Percentiles rank a stretch among this genome's conserved stretches.
These are phyloP conservation scores for Nigrospora sphaerica DNA, from an alignment of 2,329 filamentous ascomycete species.

Conservation along the genomic window DNA sequence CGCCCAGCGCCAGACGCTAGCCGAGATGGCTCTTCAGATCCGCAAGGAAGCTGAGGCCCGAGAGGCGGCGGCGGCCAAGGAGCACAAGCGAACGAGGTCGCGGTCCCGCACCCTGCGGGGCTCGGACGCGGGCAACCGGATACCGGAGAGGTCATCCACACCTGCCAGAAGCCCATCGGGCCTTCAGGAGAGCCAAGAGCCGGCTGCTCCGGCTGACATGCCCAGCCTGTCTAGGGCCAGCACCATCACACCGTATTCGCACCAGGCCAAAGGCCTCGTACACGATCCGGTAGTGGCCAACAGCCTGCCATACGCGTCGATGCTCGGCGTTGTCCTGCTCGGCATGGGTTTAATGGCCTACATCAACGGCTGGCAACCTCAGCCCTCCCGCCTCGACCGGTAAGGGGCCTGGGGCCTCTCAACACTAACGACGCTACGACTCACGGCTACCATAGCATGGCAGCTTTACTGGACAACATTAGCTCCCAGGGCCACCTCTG, in stretches of 20 bases:
- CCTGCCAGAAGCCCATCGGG: slow-evolving; percentile 12
- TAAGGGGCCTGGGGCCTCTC: background rate
- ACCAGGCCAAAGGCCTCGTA: slow-evolving; percentile 29
- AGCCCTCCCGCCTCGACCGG: background rate
- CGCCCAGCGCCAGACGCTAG: slow-evolving; percentile 64
- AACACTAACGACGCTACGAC: background rate
- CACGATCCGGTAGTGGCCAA: slow-evolving; percentile 42
- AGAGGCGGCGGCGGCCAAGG: slow-evolving; percentile 31
- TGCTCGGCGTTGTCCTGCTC: slow-evolving; percentile 73
- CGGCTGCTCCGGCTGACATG: slow-evolving; percentile 21
- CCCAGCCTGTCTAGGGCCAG: slow-evolving; percentile 39
- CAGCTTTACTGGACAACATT: background rate
- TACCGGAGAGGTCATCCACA: slow-evolving; percentile 9
- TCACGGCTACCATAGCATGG: background rate
- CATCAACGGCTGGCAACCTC: slow-evolving; percentile 62
- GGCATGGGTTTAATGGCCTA: slow-evolving; percentile 83
- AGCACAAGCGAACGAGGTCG: slow-evolving; percentile 31
- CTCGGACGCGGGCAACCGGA: slow-evolving; percentile 9
- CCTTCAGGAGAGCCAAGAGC: slow-evolving; percentile 23
- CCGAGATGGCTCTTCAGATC: slow-evolving; percentile 82
- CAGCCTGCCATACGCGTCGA: slow-evolving; percentile 69
- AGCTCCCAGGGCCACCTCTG: background rate
- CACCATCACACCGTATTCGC: slow-evolving; percentile 38
- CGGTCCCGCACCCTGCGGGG: slow-evolving; percentile 18
- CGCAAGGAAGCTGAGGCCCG: slow-evolving; percentile 58